phyloP scores from a whole-genome alignment of 495 filamentous ascomycete species.

The Tricharina praecox region DNA sequence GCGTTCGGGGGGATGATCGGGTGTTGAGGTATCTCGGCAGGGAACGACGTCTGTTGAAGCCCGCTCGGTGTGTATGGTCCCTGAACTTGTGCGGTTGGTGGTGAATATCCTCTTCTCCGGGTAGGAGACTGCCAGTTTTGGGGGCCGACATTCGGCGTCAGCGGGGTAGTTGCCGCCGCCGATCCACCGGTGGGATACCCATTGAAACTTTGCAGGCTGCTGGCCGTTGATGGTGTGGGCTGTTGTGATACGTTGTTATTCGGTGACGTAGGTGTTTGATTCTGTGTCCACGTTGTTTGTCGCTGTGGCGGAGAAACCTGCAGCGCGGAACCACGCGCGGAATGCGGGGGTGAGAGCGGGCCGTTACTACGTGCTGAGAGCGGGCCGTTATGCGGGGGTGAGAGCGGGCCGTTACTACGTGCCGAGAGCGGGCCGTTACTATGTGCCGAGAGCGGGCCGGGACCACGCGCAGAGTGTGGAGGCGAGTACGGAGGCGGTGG shows the following conservation, averaged over 20 bases:
- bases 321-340: too few species aligned
- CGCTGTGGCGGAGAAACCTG: conserved; percentile 17
- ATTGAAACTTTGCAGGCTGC: conserved; percentile 15
- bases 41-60: not conserved
- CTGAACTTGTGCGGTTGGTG: conserved; percentile 11
- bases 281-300: conserved; percentile 20
- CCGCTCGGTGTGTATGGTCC: conserved; percentile 1
- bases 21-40: not conserved
- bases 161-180: conserved; percentile 20
- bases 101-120: conserved; percentile 18
- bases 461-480: conserved; percentile 9
- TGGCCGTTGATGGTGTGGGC: conserved; percentile 18
- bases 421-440: conserved; percentile 10
- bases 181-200: conserved; percentile 10
- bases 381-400: conserved; percentile 9
- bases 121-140: conserved; percentile 11
- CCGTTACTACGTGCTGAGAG: conserved; percentile 5
- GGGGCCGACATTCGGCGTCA: conserved; percentile 18
- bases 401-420: too few species aligned
- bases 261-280: conserved; percentile 18
- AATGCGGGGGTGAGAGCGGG: conserved; percentile 20
- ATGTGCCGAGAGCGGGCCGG: conserved; percentile 7
- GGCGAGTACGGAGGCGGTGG: conserved; percentile 24
- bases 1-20: not conserved
- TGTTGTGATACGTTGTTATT: conserved; percentile 2